These are phyloP conservation scores for Adansonia digitata DNA, from an alignment of 345 rosid species.

Conservation along the genomic window DNA sequence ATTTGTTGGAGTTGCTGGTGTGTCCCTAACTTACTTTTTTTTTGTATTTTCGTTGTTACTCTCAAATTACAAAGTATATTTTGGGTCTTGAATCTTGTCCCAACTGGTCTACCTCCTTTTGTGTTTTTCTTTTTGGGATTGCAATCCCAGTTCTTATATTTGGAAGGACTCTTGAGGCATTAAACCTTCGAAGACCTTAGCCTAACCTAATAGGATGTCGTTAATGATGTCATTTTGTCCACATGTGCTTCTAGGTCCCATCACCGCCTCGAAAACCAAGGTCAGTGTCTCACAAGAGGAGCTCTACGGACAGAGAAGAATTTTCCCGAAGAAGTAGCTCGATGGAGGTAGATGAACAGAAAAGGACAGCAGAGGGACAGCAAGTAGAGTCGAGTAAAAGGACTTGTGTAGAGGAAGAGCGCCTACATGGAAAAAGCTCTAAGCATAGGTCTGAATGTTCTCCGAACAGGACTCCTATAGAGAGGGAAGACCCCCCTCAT, in stretches of 20 bases:
- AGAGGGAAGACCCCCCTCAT: conserved; percentile 14
- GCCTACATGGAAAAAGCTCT: neutral
- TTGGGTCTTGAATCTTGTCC: neutral
- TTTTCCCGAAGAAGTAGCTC: conserved; percentile 9
- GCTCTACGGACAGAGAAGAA: conserved; percentile 23
- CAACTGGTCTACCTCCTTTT: neutral
- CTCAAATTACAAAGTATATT: neutral
- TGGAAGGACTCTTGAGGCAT: neutral
- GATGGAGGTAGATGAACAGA: conserved; percentile 35
- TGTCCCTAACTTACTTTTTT: neutral
- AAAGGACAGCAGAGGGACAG: conserved; percentile 31
- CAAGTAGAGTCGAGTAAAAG: conserved; percentile 14
- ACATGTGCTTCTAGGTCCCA: conserved; percentile 52
- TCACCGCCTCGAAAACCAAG: conserved; percentile 73
- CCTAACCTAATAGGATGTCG: neutral
- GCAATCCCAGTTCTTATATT: neutral
- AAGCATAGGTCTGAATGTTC: conserved; percentile 26
- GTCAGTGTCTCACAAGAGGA: conserved; percentile 24
- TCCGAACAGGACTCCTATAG: conserved; percentile 13
- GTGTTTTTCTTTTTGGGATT: neutral
- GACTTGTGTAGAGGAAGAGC: conserved; percentile 19
- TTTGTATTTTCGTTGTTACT: neutral
- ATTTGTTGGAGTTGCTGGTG: neutral
- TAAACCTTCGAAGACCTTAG: neutral
- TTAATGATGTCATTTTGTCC: neutral